Base-by-base conservation (phyloP, 2,329 filamentous ascomycete species). In the Aspergillus persii region DNA sequence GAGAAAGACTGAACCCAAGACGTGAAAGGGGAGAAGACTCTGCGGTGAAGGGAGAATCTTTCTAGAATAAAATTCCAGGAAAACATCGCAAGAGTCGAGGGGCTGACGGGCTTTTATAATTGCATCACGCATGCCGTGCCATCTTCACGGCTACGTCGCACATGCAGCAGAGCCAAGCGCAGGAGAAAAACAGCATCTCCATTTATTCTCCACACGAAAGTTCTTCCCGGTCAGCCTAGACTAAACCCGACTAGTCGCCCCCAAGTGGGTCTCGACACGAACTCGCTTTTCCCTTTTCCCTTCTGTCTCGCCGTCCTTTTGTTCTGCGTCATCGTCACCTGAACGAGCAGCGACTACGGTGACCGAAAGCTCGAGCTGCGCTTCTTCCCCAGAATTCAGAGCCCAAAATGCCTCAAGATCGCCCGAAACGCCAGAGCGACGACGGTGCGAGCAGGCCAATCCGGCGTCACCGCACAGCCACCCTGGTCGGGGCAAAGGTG, bases 391-490 rank as follows among this genome's bases (percentile, higher is more conserved):
- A 23, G 18, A 23, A n/a, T 53, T 41, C 50, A 53, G 56, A 31
- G 30, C 30, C 30, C 5, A 31, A 31, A 31, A 5, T 23, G 18
- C 18, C 18, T 23, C 18, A 2, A 23, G 18, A 23, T 23, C 18
- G 18, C 18, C 18, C 18, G 18, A 23, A 23, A 23, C 8, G 30
- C 30, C 30, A 31, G 30, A 31, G 30, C 18, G 18, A 23, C 18
- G 18, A 23, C 18, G 18, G 18, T 23, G 18, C 18, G 18, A 23
- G 18, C 18, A 23, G 18, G 18, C 18, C 18, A 23, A 23, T 23
- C 18, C 18, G 18, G 18, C 18, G 18, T 31, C 30, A 31, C 58
- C 60, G 63, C 62, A 63, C 63, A 65, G 63, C 63, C 62, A 50
- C 62, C 61, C 61, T 30, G 54, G 55, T 53, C 33, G 15, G 48